Base-by-base conservation (phyloP, 78 protist genomes). In the Dictyostelium citrinum region DNA sequence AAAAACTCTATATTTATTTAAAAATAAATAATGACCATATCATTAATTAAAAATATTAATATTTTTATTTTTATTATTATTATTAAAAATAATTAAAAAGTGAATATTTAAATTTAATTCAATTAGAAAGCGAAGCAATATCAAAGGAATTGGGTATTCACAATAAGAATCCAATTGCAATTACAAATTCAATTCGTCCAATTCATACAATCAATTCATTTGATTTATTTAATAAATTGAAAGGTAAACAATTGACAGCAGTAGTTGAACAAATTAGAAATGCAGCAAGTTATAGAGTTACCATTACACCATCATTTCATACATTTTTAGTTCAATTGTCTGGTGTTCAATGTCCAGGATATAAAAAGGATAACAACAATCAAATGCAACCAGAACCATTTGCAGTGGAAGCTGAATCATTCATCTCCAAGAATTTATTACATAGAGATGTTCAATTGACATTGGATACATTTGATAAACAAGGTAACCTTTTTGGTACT, bases 381-480 rank as follows among this genome's bases (percentile, higher is more conserved):
- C 24, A 33, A 24, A 85, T 85, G 92, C 76, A 46, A 55, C 91
- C 91, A 51, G 92, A 85, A 29, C 84, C 92, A 70, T 74, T 60
- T 31, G 83, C 85, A 7, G 46, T 78, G 12, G 85, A 78, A 7
- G 93, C 86, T 10, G 93, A 88, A 51, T 37, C 79, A 4, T 78
- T 88, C 24, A 74, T 88, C 64, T 39, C 31, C 0, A 88, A 86
- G 22, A 78, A 82, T 55, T 41, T 84, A 12, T 41, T 93, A 11
- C 82, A 93, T 76, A 72, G 96, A 61, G 96, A 93, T 41, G 75
- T 86, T 49, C 22, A 29, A 27, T 24, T 93, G 41, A 80, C 86
- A 29, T 70, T 93, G 43, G 96, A 93, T 51, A 90, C 94, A 22
- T 49, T 78, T 37, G 96, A 93, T 49, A 93, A 93, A 37, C 77